phyloP scores from a whole-genome alignment of 2,329 filamentous ascomycete genomes.

The Pyricularia sp. region DNA sequence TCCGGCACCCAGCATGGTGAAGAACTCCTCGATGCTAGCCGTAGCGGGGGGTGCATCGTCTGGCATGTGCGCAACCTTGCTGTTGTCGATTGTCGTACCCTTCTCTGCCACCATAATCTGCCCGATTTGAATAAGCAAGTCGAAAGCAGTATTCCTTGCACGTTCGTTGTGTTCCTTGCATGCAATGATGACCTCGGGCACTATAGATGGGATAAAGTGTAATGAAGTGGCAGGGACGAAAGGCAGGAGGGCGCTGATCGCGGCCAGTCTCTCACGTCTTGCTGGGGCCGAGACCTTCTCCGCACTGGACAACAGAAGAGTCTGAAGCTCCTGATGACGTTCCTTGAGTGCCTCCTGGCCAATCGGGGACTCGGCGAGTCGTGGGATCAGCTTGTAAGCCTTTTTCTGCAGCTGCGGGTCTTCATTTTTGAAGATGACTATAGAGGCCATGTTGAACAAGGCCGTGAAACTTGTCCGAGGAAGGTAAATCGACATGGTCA shows the following conservation, averaged over 20 bases:
- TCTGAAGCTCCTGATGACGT: conserved; percentile 69
- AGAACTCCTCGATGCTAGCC: conserved; percentile 86
- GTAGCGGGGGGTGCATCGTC: conserved; percentile 65
- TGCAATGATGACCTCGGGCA: conserved; percentile 91
- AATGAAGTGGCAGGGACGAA: conserved; percentile 69
- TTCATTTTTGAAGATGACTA: conserved; percentile 70
- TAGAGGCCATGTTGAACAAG: conserved; percentile 78
- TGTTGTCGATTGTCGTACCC: conserved; percentile 71
- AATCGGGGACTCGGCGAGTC: conserved; percentile 70
- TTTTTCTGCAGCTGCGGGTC: conserved; percentile 97
- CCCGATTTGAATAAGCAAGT: conserved; percentile 81
- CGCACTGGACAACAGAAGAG: conserved; percentile 67
- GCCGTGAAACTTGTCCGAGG: conserved; percentile 76
- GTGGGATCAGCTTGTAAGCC: conserved; percentile 94
- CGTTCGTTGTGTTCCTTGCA: conserved; percentile 98
- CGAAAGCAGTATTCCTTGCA: conserved; percentile 80
- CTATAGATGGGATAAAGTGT: conserved; percentile 84
- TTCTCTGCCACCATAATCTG: conserved; percentile 61
- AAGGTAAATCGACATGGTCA: conserved; percentile 90
- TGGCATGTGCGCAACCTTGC: conserved; percentile 80
- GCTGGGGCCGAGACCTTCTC: conserved; percentile 84
- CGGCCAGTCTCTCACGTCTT: conserved; percentile 74
- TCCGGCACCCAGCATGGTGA: conserved; percentile 96
- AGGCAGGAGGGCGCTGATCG: conserved; percentile 71
- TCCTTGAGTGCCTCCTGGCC: conserved; percentile 69